Evolutionary conservation across 805 yeast species (phyloP), one percentile per base, ranked within the genome.

Genomic region (Starmerella roubikii): DNA sequence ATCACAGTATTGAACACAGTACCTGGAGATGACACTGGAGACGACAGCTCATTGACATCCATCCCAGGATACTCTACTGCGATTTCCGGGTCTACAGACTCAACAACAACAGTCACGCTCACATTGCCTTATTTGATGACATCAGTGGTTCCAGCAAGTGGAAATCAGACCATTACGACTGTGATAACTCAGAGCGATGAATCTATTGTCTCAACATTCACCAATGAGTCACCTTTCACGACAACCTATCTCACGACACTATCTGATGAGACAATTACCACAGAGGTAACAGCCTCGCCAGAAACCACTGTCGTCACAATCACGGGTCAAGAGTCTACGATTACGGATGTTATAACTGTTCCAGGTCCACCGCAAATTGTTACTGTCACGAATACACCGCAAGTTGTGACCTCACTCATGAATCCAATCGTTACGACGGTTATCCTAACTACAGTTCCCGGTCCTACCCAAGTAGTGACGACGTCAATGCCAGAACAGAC

Each of bases 51-150:
- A n/a, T n/a, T n/a, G n/a, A n/a, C n/a, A n/a, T n/a, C 40, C 8
- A 40, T 41, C 30, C 44, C 47, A 3, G 45, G 35, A 4, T 44
- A 40, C 25, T 32, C 47, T 1, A 40, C 47, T 2, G 37, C 35
- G 2, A 16, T 44, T 2, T 12, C 29, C 11, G 40, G 42, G 8
- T 38, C 24, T 24, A 9, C 42, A 3, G 34, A 23, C n/a, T 39
- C 40, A 18, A 37, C 47, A 2, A 44, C 45, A 1, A 41, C 45
- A 6, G 40, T 44, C 17, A 44, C 45, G 8, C 2, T 44, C 2
- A 32, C 38, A 6, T 26, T 12, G 4, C 45, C 45, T 7, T 26
- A 12, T 10, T 40, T 44, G 13, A 20, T 42, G 1, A 44, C 42
- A 1, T 20, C 40, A 4, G 42, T 39, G 12, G 35, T 40, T 1